Conservation (phyloP, 108 stramenopile species). For the Nitzschia palea region DNA sequence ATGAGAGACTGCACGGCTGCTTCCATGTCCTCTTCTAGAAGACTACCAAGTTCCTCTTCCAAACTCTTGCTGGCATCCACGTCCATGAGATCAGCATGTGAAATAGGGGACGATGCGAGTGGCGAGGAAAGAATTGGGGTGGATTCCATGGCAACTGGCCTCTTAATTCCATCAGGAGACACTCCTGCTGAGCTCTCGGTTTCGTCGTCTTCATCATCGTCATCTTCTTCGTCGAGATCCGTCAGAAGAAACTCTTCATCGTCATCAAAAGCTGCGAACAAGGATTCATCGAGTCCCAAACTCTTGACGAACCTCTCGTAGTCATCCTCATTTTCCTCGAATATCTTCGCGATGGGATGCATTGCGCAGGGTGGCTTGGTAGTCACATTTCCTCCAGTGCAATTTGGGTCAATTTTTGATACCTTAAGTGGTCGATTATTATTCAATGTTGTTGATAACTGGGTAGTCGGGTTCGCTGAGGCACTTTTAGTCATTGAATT, state of each 20-base stretch:
- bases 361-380: neutral
- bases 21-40: constrained; percentile 85
- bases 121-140: constrained; percentile 21
- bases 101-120: constrained; percentile 9
- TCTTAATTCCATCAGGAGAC: neutral
- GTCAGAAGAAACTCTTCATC: constrained; percentile 34
- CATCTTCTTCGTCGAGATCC: constrained; percentile 41
- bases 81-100: constrained; percentile 10
- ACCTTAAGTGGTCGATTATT: constrained; percentile 14
- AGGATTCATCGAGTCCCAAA: constrained; percentile 16
- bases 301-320: constrained; percentile 32
- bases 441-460: neutral
- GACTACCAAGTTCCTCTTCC: constrained; percentile 61
- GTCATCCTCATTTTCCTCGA: constrained; percentile 30
- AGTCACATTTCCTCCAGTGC: neutral
- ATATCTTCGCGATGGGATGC: neutral
- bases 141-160: neutral
- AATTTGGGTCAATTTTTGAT: constrained; percentile 10
- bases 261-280: constrained; percentile 22
- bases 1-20: constrained; percentile 75
- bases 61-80: constrained; percentile 45
- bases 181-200: constrained; percentile 15
- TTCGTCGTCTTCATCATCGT: constrained; percentile 40
- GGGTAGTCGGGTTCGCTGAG: neutral
- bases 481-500: neutral